phyloP scores from a whole-genome alignment of 2,329 filamentous ascomycete species.

The Teratosphaeria pseudoeucalypti region DNA sequence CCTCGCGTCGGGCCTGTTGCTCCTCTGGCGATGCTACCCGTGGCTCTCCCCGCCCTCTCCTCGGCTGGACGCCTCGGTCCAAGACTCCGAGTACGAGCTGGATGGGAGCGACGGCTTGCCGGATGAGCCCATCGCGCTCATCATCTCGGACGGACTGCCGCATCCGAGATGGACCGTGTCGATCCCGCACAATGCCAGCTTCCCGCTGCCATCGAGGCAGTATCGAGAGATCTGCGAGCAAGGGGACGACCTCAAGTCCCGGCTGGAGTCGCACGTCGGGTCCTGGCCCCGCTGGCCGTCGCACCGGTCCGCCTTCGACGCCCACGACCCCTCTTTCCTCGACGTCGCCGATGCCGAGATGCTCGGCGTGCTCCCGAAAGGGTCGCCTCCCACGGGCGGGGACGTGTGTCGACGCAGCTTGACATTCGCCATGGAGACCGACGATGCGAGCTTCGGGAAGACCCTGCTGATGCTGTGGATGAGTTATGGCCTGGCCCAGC shows the following conservation, averaged over 20 bases:
- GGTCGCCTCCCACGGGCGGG: conserved; percentile 9
- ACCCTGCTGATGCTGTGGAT: conserved; percentile 73
- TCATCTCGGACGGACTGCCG: conserved; percentile 55
- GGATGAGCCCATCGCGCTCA: conserved; percentile 60
- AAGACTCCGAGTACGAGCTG: conserved; percentile 46
- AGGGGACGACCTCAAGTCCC: conserved; percentile 33
- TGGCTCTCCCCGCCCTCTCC: not conserved
- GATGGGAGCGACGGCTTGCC: conserved; percentile 57
- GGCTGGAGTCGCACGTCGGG: conserved; percentile 14
- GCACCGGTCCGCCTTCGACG: conserved; percentile 45
- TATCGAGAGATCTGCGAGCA: conserved; percentile 60
- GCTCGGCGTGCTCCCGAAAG: conserved; percentile 45
- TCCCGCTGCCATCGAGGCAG: conserved; percentile 55
- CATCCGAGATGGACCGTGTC: conserved; percentile 69
- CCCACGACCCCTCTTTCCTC: conserved; percentile 58
- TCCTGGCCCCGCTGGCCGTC: conserved; percentile 25
- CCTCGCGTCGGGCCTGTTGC: conserved; percentile 1
- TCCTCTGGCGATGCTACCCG: conserved; percentile 3
- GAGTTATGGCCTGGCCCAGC: conserved; percentile 67
- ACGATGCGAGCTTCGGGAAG: conserved; percentile 66
- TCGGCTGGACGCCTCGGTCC: not conserved
- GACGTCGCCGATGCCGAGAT: conserved; percentile 63
- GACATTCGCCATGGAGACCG: conserved; percentile 66
- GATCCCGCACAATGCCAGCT: conserved; percentile 56
- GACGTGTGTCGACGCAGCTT: conserved; percentile 59